Evolutionary conservation across 1,139 yeast genomes (phyloP).

Genomic region (Sporopachydermia cereana): DNA sequence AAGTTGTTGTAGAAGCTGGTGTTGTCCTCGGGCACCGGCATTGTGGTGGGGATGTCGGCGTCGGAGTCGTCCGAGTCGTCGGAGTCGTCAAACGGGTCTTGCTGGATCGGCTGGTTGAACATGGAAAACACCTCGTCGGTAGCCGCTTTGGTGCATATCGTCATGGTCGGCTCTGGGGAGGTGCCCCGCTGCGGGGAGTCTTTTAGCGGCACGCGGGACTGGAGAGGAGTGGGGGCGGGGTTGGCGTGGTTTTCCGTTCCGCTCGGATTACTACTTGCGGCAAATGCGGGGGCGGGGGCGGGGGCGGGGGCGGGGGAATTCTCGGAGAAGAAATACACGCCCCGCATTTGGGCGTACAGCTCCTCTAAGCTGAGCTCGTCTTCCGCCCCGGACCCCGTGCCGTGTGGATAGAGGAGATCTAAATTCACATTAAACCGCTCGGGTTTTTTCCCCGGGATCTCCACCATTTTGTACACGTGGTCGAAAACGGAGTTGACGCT

Average conservation of each 20-base stretch:
- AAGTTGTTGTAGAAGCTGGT: constrained; percentile 10
- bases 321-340: constrained; percentile 15
- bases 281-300: neutral
- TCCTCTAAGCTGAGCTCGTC: constrained; percentile 55
- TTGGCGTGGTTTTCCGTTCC: constrained; percentile 15
- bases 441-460: constrained; percentile 44
- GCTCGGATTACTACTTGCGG: constrained; percentile 9
- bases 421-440: constrained; percentile 58
- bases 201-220: constrained; percentile 18
- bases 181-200: neutral
- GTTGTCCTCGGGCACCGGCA: constrained; percentile 9
- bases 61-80: constrained; percentile 21
- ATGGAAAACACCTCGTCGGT: constrained; percentile 62
- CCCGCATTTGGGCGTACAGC: constrained; percentile 38
- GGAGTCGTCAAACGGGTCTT: constrained; percentile 12
- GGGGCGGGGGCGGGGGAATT: neutral
- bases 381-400: too few species aligned
- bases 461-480: constrained; percentile 36
- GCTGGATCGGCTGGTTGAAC: constrained; percentile 54
- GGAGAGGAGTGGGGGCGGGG: constrained; percentile 11
- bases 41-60: constrained; percentile 16
- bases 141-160: constrained; percentile 67
- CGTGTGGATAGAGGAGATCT: constrained; percentile 38
- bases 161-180: constrained; percentile 58
- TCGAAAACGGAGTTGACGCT: neutral